Evolutionary conservation across 1,284 basidiomycete genomes (phyloP).

Genomic region (Malassezia brasiliensis): DNA sequence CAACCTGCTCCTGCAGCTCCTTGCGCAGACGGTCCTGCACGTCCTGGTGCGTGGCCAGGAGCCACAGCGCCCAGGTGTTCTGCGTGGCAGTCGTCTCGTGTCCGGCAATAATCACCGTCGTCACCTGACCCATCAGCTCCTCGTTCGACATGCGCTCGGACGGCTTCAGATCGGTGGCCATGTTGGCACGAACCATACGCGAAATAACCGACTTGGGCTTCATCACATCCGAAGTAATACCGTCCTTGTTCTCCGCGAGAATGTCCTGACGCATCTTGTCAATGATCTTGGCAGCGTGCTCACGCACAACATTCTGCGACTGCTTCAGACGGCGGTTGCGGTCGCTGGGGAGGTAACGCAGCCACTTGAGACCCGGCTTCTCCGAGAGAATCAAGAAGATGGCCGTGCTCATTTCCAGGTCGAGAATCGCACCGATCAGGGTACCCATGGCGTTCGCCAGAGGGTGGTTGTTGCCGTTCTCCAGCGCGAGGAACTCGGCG

Average conservation of each 20-base stretch:
- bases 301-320: slow-evolving; percentile 22
- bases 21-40: slow-evolving; percentile 53
- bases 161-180: slow-evolving; percentile 32
- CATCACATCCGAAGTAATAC: slow-evolving; percentile 11
- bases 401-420: slow-evolving; percentile 9
- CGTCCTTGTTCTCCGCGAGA: slow-evolving; percentile 26
- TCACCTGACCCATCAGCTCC: slow-evolving; percentile 66
- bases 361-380: slow-evolving; percentile 29
- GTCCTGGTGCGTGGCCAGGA: slow-evolving; percentile 59
- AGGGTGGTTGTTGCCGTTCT: slow-evolving; percentile 22
- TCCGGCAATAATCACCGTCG: slow-evolving; percentile 69
- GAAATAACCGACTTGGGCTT: slow-evolving; percentile 15
- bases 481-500: slow-evolving; percentile 28
- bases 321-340: slow-evolving; percentile 21
- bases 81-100: slow-evolving; percentile 71
- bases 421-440: slow-evolving; percentile 15
- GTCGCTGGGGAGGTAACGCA: slow-evolving; percentile 28
- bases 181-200: slow-evolving; percentile 42
- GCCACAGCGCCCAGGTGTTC: slow-evolving; percentile 64
- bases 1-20: slow-evolving; percentile 14
- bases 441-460: slow-evolving; percentile 12
- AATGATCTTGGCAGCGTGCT: slow-evolving; percentile 26
- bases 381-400: slow-evolving; percentile 20
- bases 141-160: slow-evolving; percentile 57
- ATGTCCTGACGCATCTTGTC: slow-evolving; percentile 28